Base-by-base conservation (phyloP, 768 basidiomycete species). In the Kwoniella newhampshirensis region DNA sequence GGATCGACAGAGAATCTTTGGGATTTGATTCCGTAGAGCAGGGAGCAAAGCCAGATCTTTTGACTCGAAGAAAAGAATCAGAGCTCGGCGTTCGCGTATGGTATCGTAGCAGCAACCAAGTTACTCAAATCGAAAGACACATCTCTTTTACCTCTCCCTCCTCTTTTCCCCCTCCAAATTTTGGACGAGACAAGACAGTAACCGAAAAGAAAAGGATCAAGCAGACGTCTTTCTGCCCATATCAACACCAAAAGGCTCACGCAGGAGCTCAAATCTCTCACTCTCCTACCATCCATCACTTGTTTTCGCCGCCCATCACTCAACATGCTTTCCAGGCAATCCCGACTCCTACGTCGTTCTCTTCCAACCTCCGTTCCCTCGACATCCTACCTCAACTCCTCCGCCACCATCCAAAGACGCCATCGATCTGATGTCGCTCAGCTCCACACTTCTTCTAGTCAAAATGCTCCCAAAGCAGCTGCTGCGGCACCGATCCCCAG, bases 271-370 rank as follows among this genome's bases (percentile, higher is more conserved):
- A 30, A 21, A 36, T 32, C 35, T 20, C 28, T 8, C 28, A 32
- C n/a, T n/a, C n/a, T n/a, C n/a, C n/a, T n/a, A n/a, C n/a, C n/a
- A n/a, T n/a, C n/a, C n/a, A 32, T 13, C 52, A 27, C 28, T 26
- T 37, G 15, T 30, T 11, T 23, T 46, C 23, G 37, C 44, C 57
- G 41, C 36, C 50, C 41, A 36, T 30, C 39, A n/a, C n/a, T n/a
- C 67, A 66, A 23, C 23, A 67, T 67, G 67, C 63, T 63, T 27
- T 49, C 59, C 37, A 62, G 65, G 49, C 57, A 60, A 37, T 58
- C 66, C 51, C 62, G 63, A 12, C 51, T 69, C 53, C 57, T 66
- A 21, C 53, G 54, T 18, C 53, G 54, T 17, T 45, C 66, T 48
- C 41, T 66, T 36, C 62, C 69, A 3, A 47, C 63, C 28, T 32